Evolutionary conservation across 164 flowering plant species (phyloP).

Genomic region (Annona squamosa): DNA sequence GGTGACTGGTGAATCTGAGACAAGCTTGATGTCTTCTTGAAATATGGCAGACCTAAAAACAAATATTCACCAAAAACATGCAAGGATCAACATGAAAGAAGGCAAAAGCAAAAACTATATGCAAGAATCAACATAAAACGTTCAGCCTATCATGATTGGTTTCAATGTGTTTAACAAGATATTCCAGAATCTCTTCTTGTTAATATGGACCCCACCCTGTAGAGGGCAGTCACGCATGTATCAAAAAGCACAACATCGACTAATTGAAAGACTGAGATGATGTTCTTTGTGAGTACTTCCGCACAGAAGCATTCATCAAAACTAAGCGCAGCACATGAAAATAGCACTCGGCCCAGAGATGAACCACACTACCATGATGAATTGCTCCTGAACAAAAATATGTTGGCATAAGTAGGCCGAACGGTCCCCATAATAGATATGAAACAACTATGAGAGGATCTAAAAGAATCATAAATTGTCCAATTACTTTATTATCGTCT

Average conservation of each 20-base stretch:
- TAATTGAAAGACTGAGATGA: neutral
- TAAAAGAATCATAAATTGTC: too few relatives aligned
- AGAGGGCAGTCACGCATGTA: neutral
- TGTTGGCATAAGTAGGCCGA: too few relatives aligned
- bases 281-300: too few relatives aligned
- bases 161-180: too few relatives aligned
- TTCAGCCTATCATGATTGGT: neutral
- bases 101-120: neutral
- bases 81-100: neutral
- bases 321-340: too few relatives aligned
- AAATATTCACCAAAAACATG: neutral
- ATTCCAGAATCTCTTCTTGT: neutral
- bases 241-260: neutral
- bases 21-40: slow-evolving; percentile 78
- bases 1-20: slow-evolving; percentile 54
- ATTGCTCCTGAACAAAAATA: too few relatives aligned
- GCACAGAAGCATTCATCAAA: too few relatives aligned
- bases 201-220: neutral
- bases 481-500: too few relatives aligned
- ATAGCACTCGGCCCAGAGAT: too few relatives aligned
- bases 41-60: slow-evolving; percentile 68
- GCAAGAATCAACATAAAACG: neutral
- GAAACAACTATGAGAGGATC: too few relatives aligned
- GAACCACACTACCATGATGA: too few relatives aligned
- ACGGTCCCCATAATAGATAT: too few relatives aligned